Evolutionary conservation across 768 basidiomycete species (phyloP), one percentile per base, ranked within the genome.

Genomic region (Phaeotremella skinneri): DNA sequence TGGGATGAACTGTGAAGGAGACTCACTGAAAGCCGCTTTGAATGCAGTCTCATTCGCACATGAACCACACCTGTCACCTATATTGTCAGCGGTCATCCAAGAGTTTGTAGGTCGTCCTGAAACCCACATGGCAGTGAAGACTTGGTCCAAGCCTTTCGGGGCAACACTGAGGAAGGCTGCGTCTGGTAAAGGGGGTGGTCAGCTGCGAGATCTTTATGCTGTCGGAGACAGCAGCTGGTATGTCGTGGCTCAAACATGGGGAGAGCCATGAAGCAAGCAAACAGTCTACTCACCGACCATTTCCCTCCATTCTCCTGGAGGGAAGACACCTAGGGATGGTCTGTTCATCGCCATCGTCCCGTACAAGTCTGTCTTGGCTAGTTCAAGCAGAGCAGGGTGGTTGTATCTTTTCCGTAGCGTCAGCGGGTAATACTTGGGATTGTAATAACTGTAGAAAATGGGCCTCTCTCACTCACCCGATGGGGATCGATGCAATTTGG

Each of bases 281-380:
- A 29, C 9, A 34, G 29, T 14, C 50, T 43, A 58, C 59, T 27
- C 27, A 60, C 59, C 59, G 26, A 51, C 49, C 32, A 60, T 55
- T 27, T 67, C 67, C 3, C 59, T 62, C 75, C 76, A 80, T 27
- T 74, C 59, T 0, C 61, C 65, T 2, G 73, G 65, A 0, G 80
- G 80, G 70, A 79, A 81, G 17, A 72, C 69, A 0, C 79, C 80
- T 13, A 81, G 63, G 2, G 79, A 79, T 2, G 79, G 79, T 31
- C 80, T 58, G 64, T 77, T 77, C 67, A 79, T 72, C 21, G 76
- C 78, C 6, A 76, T 74, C 11, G 61, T 68, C 13, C 69, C 68
- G 62, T 79, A 80, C 39, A 76, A 70, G 49, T 79, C 78, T 68
- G 73, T 51, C 37, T 53, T 51, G 34, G 56, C 63, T 14, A 67